Evolutionary conservation across 1,139 yeast species (phyloP), one percentile per base, ranked within the genome.

Genomic region (Nakaseomyces sp.): DNA sequence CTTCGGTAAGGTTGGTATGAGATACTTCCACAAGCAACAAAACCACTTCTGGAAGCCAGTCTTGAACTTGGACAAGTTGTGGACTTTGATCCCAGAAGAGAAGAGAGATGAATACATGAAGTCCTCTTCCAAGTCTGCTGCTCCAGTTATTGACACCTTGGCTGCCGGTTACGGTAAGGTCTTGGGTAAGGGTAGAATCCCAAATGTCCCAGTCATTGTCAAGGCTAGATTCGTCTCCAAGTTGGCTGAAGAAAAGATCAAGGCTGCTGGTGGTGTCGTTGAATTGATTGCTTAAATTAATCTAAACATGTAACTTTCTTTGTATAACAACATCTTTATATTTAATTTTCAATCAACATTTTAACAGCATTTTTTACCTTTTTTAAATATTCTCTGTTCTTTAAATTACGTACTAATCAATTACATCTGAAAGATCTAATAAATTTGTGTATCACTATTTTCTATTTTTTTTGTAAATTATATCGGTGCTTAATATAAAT

Each of bases 1-100:
- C 93, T 93, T 93, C 77, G 99, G 99, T 85, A 93, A 93, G 81
- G 97, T 93, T 72, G 99, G 99, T 89, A 91, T 91, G 97, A 88
- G 98, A 85, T 84, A 86, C 84, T 93, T 85, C 96, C 97, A 88
- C 89, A 82, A 84, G 75, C 96, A 88, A 77, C 77, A 76, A 70
- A 77, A 76, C 79, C 96, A 87, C 73, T 84, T 82, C 89, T 91
- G 98, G 97, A 83, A 77, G 74, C 97, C 98, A 73, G 86, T 84
- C 66, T 77, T 93, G 76, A 93, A 93, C 93, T 78, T 93, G 72
- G 97, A 93, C 81, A 87, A 87, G 76, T 85, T 93, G 73, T 93
- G 98, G 98, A 78, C 96, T 66, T 81, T 93, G 69, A 83, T 93
- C 68, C 94, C 91, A 64, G 83, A 79, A 67, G 95, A 85, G 67